Percentiles rank a stretch among this genome's conserved stretches.
phyloP scores from a whole-genome alignment of 306 rosid genomes.

The Amphicarpaea edgeworthii region DNA sequence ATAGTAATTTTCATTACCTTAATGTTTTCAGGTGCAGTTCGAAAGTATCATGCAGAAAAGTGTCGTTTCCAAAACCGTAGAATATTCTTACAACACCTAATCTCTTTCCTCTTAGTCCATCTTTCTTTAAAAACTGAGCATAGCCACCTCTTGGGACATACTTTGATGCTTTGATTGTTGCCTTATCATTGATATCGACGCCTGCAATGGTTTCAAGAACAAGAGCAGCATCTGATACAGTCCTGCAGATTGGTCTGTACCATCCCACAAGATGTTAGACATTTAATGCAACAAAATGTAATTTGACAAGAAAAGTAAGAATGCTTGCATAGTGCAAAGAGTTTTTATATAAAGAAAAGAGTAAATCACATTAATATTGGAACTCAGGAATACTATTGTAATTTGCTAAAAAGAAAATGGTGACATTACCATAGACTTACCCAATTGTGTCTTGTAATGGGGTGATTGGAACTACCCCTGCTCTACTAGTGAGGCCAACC shows the following conservation, averaged over 20 bases:
- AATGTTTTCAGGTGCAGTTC: constrained; percentile 53
- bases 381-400: too few relatives aligned
- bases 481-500: constrained; percentile 79
- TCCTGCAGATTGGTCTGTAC: constrained; percentile 71
- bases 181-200: constrained; percentile 50
- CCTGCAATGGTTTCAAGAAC: constrained; percentile 73
- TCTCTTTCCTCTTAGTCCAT: constrained; percentile 72
- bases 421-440: constrained; percentile 39
- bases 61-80: constrained; percentile 39
- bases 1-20: constrained; percentile 56
- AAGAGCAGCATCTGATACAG: constrained; percentile 69
- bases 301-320: not conserved
- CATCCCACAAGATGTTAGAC: constrained; percentile 34
- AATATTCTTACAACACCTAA: constrained; percentile 55
- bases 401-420: not conserved
- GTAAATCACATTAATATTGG: too few relatives aligned
- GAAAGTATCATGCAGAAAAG: constrained; percentile 44
- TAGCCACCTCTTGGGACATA: constrained; percentile 67
- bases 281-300: not conserved
- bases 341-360: too few relatives aligned
- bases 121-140: constrained; percentile 56
- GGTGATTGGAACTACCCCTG: constrained; percentile 69
- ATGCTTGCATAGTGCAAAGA: not conserved
- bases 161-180: constrained; percentile 55
- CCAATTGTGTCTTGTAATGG: constrained; percentile 74